Percentiles rank a stretch among this genome's conserved stretches.
Conservation (phyloP, 768 basidiomycete species). For the Lactarius indigo region DNA sequence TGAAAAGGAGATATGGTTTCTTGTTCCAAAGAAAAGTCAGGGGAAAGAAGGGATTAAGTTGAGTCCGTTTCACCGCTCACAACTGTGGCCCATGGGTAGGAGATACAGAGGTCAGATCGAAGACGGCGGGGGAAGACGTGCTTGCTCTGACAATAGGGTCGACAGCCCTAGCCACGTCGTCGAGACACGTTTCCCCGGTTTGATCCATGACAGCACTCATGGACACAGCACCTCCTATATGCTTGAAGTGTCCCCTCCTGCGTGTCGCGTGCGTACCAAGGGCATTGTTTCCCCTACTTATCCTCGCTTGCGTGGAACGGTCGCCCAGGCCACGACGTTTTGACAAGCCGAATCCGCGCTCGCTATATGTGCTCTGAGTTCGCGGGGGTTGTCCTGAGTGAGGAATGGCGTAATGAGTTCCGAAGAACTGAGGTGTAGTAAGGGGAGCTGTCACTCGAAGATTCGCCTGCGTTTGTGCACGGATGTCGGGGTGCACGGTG, state of each 20-base stretch:
- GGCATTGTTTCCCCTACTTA: slow-evolving; percentile 1
- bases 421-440: background rate
- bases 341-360: slow-evolving; percentile 11
- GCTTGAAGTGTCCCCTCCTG: slow-evolving; percentile 14
- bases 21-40: background rate
- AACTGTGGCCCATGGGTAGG: background rate
- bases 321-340: slow-evolving; percentile 17
- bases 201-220: slow-evolving; percentile 22
- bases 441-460: background rate
- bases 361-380: slow-evolving; percentile 2
- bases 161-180: background rate
- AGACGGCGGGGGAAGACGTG: slow-evolving; percentile 23
- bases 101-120: slow-evolving; percentile 14
- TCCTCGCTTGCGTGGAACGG: slow-evolving; percentile 2
- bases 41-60: background rate
- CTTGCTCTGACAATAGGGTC: slow-evolving; percentile 21
- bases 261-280: slow-evolving; percentile 9
- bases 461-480: background rate
- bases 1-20: slow-evolving; percentile 4
- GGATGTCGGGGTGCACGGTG: slow-evolving; percentile 2
- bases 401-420: background rate
- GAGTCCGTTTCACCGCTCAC: background rate
- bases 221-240: slow-evolving; percentile 17
- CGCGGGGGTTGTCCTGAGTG: slow-evolving; percentile 3
- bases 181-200: background rate